Conservation (phyloP, 2,329 filamentous ascomycete genomes). For the Diaporthe capsici region DNA sequence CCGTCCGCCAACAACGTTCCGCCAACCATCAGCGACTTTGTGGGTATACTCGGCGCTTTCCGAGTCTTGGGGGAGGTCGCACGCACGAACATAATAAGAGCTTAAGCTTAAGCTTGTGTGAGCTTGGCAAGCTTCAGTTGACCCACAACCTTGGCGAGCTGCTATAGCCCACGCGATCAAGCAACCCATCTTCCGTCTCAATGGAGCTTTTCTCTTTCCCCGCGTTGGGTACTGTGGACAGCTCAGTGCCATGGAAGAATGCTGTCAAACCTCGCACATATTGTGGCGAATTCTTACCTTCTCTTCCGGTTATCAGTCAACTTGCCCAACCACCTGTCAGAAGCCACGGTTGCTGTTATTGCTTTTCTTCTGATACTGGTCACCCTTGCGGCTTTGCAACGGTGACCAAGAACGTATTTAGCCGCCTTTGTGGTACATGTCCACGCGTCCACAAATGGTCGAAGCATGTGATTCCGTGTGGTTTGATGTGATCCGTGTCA, state of each 20-base stretch:
- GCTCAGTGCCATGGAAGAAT: background rate
- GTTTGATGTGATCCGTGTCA: constrained; percentile 10
- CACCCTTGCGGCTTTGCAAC: too few relatives aligned
- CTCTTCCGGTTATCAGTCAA: too few relatives aligned
- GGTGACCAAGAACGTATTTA: background rate
- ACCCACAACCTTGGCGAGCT: background rate
- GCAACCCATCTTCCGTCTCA: background rate
- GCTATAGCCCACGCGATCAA: background rate
- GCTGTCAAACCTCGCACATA: background rate
- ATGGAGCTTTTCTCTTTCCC: background rate
- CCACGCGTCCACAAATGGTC: background rate
- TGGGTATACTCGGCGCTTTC: background rate
- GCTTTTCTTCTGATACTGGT: background rate
- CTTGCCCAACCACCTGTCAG: background rate
- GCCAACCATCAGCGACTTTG: background rate
- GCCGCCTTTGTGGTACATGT: background rate
- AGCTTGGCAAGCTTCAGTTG: background rate
- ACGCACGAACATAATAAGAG: background rate
- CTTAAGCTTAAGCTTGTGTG: constrained; percentile 9
- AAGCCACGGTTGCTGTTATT: background rate
- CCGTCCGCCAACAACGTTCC: background rate
- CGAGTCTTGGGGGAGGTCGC: background rate
- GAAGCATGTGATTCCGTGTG: constrained; percentile 13
- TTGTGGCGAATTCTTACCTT: background rate
- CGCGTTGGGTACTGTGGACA: background rate